Conservation (phyloP, 2,329 filamentous ascomycete species). For the Penicillium sp. region DNA sequence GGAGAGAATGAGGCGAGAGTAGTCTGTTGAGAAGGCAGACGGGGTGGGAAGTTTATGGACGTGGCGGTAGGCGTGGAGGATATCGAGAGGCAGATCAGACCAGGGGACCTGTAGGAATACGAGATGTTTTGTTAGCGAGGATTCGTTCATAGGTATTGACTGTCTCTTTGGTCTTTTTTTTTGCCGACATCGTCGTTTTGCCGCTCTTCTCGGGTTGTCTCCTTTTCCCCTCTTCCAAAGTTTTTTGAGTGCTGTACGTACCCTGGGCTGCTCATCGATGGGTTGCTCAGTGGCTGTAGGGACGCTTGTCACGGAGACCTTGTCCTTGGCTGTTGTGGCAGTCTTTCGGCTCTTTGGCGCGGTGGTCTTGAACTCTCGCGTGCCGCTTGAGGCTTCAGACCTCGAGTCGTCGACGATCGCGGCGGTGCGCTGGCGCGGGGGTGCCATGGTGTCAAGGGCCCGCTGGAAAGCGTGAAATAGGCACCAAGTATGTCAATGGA, state of each 20-base stretch:
- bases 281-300: slow-evolving; percentile 26
- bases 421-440: slow-evolving; percentile 49
- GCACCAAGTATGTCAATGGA: slow-evolving; percentile 6
- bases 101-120: slow-evolving; percentile 44
- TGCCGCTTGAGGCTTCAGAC: slow-evolving; percentile 52
- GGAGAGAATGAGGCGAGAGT: slow-evolving; percentile 53
- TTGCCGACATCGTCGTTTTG: slow-evolving; percentile 1
- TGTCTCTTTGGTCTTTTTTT: neutral
- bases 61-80: slow-evolving; percentile 55
- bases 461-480: slow-evolving; percentile 12
- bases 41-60: slow-evolving; percentile 52
- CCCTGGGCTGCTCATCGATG: slow-evolving; percentile 36
- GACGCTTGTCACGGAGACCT: slow-evolving; percentile 37
- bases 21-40: slow-evolving; percentile 48
- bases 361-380: slow-evolving; percentile 41
- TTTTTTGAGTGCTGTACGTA: slow-evolving; percentile 27
- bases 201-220: neutral
- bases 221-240: slow-evolving; percentile 4
- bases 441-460: slow-evolving; percentile 43
- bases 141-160: neutral
- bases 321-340: slow-evolving; percentile 30
- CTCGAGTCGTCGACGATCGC: slow-evolving; percentile 50
- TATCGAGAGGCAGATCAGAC: slow-evolving; percentile 47
- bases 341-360: slow-evolving; percentile 40
- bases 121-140: slow-evolving; percentile 1